Evolutionary conservation across 305 asterid genomes (phyloP).

Genomic region (Fraxinus platypoda): DNA sequence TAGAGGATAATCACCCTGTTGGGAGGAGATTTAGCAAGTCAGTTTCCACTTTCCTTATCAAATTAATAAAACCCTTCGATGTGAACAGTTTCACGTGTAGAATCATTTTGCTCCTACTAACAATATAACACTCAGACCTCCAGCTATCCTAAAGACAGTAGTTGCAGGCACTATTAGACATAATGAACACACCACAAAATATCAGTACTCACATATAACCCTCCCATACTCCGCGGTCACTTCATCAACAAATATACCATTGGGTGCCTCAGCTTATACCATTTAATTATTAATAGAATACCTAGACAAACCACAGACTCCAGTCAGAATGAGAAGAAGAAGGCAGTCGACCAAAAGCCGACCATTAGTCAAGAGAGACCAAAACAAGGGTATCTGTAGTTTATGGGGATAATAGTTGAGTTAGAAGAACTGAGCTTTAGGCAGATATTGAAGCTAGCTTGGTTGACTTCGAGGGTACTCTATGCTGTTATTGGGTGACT

Average conservation of each 20-base stretch:
- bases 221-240: background rate
- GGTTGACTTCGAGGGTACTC: too few relatives aligned
- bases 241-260: too few relatives aligned
- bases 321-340: too few relatives aligned
- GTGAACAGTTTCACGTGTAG: background rate
- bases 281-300: background rate
- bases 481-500: too few relatives aligned
- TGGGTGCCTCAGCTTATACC: background rate
- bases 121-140: background rate
- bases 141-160: background rate
- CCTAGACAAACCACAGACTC: background rate
- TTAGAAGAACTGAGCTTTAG: too few relatives aligned
- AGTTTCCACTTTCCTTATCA: background rate
- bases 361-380: too few relatives aligned
- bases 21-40: background rate
- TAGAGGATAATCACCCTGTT: background rate
- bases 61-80: background rate
- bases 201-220: background rate
- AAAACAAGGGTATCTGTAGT: too few relatives aligned
- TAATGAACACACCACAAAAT: background rate
- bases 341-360: too few relatives aligned
- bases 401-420: too few relatives aligned
- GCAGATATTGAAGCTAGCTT: too few relatives aligned
- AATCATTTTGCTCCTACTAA: background rate
- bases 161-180: background rate